Evolutionary conservation across 2,329 filamentous ascomycete species (phyloP).

Genomic region (Aspergillus niger): DNA sequence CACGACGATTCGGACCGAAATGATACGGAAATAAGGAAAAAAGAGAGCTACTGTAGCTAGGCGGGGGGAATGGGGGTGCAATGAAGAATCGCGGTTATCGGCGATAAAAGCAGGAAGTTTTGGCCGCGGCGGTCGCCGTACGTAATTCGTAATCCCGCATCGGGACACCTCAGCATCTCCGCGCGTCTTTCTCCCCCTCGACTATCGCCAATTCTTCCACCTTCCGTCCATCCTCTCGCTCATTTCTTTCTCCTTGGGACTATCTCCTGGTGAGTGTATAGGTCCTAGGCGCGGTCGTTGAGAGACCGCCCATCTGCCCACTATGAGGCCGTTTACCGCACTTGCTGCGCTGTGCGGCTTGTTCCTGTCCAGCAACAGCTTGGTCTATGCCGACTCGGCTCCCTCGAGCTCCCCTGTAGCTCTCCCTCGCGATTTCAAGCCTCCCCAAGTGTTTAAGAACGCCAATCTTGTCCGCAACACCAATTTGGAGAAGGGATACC

Average conservation of each 20-base stretch:
- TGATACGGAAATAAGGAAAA: not conserved
- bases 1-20: conserved; percentile 8
- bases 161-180: conserved; percentile 43
- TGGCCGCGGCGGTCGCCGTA: conserved; percentile 39
- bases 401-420: conserved; percentile 34
- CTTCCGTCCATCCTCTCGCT: conserved; percentile 9
- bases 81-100: not conserved
- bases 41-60: conserved; percentile 11
- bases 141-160: conserved; percentile 25
- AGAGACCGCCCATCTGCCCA: conserved; percentile 31
- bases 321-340: conserved; percentile 45
- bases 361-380: conserved; percentile 35
- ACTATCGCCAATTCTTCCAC: conserved; percentile 5
- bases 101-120: conserved; percentile 30
- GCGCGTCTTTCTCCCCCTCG: conserved; percentile 16
- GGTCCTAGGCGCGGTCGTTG: conserved; percentile 29
- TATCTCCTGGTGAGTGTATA: conserved; percentile 24
- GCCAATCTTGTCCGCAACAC: conserved; percentile 85
- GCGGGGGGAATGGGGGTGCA: conserved; percentile 10
- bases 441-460: conserved; percentile 91
- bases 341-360: conserved; percentile 39
- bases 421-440: conserved; percentile 64
- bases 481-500: conserved; percentile 90
- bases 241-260: conserved; percentile 15
- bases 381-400: conserved; percentile 37